Evolutionary conservation across 108 stramenopile genomes (phyloP).

Genomic region (Bacterosira constricta): DNA sequence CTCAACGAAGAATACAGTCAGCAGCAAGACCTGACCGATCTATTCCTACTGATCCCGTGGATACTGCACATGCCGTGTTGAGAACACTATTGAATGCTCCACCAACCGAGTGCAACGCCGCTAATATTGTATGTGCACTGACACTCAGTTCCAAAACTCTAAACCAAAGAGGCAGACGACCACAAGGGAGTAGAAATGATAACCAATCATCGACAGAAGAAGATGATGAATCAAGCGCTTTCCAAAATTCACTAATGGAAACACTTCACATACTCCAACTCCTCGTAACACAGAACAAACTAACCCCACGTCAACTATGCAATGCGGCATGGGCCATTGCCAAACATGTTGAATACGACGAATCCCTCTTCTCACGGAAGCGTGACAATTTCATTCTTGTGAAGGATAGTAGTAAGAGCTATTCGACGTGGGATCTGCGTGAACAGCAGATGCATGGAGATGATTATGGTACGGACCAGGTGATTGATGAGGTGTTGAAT

Average conservation of each 20-base stretch:
- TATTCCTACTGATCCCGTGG: conserved; percentile 18
- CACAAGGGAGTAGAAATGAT: not conserved
- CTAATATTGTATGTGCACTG: conserved; percentile 79
- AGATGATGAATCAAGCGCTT: conserved; percentile 23
- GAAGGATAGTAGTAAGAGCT: conserved; percentile 7
- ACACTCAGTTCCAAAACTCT: conserved; percentile 74
- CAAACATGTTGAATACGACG: conserved; percentile 64
- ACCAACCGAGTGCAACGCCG: conserved; percentile 66
- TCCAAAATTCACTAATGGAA: conserved; percentile 49
- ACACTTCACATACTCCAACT: conserved; percentile 50
- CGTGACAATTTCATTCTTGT: conserved; percentile 21
- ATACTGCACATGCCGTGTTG: conserved; percentile 51
- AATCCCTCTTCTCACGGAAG: conserved; percentile 15
- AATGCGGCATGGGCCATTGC: conserved; percentile 83
- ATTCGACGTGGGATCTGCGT: conserved; percentile 37
- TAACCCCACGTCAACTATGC: conserved; percentile 72
- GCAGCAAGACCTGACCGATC: conserved; percentile 13
- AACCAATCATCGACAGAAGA: too few species aligned
- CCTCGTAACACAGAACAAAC: conserved; percentile 37
- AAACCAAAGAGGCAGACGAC: conserved; percentile 6
- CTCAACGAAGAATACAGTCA: conserved; percentile 60
- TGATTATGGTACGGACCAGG: conserved; percentile 13
- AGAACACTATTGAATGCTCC: conserved; percentile 52
- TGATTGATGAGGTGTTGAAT: conserved; percentile 56
- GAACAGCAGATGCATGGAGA: conserved; percentile 22